Evolutionary conservation across 305 asterid genomes (phyloP).

Genomic region (Lippia alba): DNA sequence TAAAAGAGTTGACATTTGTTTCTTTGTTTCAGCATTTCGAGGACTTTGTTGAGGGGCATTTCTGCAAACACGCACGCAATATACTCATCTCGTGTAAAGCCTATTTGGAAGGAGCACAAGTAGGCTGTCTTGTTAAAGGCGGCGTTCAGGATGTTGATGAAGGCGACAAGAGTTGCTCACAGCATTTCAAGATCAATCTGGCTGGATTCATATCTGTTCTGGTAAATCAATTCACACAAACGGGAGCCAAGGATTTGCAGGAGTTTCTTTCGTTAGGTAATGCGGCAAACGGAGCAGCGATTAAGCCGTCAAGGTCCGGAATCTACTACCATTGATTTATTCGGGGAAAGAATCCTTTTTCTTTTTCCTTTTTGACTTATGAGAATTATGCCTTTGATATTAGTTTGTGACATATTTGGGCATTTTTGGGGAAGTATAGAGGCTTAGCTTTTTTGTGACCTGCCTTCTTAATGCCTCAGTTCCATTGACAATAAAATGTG

Average conservation of each 20-base stretch:
- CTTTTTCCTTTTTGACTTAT: slow-evolving; percentile 25
- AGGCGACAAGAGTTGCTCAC: slow-evolving; percentile 68
- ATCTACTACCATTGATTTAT: slow-evolving; percentile 7
- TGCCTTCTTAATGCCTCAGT: slow-evolving; percentile 23
- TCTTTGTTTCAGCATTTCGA: slow-evolving; percentile 66
- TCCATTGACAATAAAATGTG: slow-evolving; percentile 27
- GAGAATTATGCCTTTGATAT: slow-evolving; percentile 10
- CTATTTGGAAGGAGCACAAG: slow-evolving; percentile 81
- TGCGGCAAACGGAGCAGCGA: slow-evolving; percentile 36
- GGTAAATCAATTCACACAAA: slow-evolving; percentile 50
- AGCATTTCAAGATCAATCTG: slow-evolving; percentile 47
- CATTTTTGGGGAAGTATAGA: slow-evolving; percentile 15
- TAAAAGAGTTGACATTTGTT: background rate
- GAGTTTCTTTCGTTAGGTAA: slow-evolving; percentile 56
- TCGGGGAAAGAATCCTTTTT: slow-evolving; percentile 21
- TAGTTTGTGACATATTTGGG: slow-evolving; percentile 3
- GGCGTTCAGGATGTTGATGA: slow-evolving; percentile 77
- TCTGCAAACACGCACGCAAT: slow-evolving; percentile 58
- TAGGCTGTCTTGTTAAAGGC: slow-evolving; percentile 79
- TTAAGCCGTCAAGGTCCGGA: slow-evolving; percentile 23
- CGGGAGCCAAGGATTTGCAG: slow-evolving; percentile 71
- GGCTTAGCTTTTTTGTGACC: slow-evolving; percentile 14
- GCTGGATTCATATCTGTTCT: slow-evolving; percentile 49
- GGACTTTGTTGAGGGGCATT: slow-evolving; percentile 77
- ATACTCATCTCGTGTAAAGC: slow-evolving; percentile 81